Conservation (phyloP, 495 filamentous ascomycete species). For the Staphylotrichum tortipilum region DNA sequence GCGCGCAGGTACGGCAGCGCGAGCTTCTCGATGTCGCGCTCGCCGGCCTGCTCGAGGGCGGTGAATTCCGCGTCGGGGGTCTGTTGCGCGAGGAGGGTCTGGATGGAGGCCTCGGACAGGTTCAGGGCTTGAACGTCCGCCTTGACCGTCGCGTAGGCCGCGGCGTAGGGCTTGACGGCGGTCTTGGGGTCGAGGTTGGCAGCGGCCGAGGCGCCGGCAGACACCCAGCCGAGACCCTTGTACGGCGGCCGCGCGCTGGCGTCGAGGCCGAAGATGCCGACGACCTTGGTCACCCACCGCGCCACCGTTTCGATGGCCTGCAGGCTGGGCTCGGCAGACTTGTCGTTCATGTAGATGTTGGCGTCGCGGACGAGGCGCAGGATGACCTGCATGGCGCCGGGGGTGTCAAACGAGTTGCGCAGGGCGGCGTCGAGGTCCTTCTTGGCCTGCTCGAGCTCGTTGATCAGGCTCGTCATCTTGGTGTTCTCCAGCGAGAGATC, state of each 20-base stretch:
- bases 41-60: constrained; percentile 29
- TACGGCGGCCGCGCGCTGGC: constrained; percentile 48
- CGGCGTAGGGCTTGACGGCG: constrained; percentile 38
- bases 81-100: constrained; percentile 27
- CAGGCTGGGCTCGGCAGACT: constrained; percentile 41
- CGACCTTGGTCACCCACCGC: constrained; percentile 74
- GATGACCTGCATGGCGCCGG: constrained; percentile 63
- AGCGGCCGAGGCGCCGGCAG: constrained; percentile 53
- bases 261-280: constrained; percentile 81
- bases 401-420: constrained; percentile 84
- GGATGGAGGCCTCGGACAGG: constrained; percentile 23
- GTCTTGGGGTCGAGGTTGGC: constrained; percentile 34
- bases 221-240: constrained; percentile 73
- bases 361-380: constrained; percentile 64
- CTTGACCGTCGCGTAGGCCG: constrained; percentile 31
- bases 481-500: constrained; percentile 30
- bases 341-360: constrained; percentile 58
- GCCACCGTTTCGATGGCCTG: constrained; percentile 53
- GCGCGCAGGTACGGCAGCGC: constrained; percentile 58
- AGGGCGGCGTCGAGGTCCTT: constrained; percentile 56
- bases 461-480: constrained; percentile 22
- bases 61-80: constrained; percentile 35
- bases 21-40: constrained; percentile 38
- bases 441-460: constrained; percentile 54
- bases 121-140: constrained; percentile 29